These are phyloP conservation scores for Penicillium glabrum DNA, from an alignment of 2,329 filamentous ascomycete genomes.

Conservation along the genomic window DNA sequence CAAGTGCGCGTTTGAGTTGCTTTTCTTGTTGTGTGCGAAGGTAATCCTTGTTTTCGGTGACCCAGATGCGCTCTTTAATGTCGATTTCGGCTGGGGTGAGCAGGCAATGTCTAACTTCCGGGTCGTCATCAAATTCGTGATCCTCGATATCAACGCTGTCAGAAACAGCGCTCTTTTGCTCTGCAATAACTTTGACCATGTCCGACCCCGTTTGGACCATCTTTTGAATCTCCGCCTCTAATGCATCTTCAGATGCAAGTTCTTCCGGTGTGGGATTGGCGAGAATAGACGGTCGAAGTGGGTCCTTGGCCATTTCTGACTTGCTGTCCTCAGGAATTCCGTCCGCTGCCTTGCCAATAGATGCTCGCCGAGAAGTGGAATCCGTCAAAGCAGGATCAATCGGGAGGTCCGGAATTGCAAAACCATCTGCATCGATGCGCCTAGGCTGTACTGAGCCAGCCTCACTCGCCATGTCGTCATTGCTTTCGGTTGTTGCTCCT, in stretches of 20 bases:
- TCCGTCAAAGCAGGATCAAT: conserved; percentile 45
- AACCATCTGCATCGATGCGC: conserved; percentile 66
- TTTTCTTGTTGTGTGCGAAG: conserved; percentile 84
- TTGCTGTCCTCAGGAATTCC: conserved; percentile 24
- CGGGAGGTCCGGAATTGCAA: conserved; percentile 59
- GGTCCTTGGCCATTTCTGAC: conserved; percentile 26
- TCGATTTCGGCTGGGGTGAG: conserved; percentile 71
- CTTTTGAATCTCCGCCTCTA: conserved; percentile 70
- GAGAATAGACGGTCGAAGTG: conserved; percentile 34
- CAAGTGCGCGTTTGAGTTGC: conserved; percentile 68
- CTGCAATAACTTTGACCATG: conserved; percentile 31
- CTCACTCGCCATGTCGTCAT: conserved; percentile 40
- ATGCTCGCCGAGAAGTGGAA: conserved; percentile 17
- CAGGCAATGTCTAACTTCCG: conserved; percentile 78
- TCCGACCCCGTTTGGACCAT: conserved; percentile 53
- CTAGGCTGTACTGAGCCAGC: conserved; percentile 28
- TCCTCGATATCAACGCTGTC: conserved; percentile 62
- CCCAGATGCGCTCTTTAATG: conserved; percentile 90
- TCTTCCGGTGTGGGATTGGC: conserved; percentile 60
- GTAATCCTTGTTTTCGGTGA: conserved; percentile 93
- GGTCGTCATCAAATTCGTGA: conserved; percentile 85
- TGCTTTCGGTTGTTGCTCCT: conserved; percentile 41
- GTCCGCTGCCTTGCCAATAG: conserved; percentile 21
- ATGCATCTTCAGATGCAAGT: conserved; percentile 56
- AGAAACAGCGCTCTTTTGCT: conserved; percentile 52